Evolutionary conservation across 345 rosid genomes (phyloP).

Genomic region (Gossypium rotundifolium): DNA sequence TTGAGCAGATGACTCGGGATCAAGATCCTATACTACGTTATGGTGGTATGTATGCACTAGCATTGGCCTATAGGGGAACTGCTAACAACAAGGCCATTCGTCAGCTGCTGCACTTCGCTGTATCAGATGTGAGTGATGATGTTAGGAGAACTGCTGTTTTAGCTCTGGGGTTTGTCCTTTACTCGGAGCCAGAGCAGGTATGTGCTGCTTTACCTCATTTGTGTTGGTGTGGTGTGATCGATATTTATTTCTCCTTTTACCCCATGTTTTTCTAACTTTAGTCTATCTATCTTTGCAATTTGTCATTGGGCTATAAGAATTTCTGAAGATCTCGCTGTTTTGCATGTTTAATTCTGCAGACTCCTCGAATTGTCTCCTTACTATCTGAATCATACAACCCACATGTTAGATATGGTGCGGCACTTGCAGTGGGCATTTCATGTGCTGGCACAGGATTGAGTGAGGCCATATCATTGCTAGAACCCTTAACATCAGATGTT

Average conservation of each 20-base stretch:
- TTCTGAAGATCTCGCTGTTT: conserved; percentile 11
- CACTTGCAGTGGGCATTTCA: conserved; percentile 98
- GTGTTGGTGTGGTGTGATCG: background rate
- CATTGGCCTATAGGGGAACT: conserved; percentile 95
- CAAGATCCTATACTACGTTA: conserved; percentile 97
- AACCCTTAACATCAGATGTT: conserved; percentile 95
- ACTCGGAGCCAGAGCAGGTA: conserved; percentile 98
- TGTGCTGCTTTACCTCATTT: background rate
- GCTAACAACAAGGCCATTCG: conserved; percentile 99
- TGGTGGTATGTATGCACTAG: conserved; percentile 99
- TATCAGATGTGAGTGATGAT: conserved; percentile 97
- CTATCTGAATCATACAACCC: conserved; percentile 95
- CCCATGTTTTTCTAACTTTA: background rate
- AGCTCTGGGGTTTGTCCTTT: conserved; percentile 97
- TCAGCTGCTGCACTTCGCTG: conserved; percentile 96
- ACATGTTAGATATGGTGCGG: conserved; percentile 99
- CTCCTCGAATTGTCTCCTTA: conserved; percentile 93
- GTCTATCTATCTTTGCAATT: background rate
- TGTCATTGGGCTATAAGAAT: background rate
- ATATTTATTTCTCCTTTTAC: background rate
- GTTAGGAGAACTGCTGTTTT: conserved; percentile 89
- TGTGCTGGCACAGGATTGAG: conserved; percentile 99
- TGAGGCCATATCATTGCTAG: conserved; percentile 97
- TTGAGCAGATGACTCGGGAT: conserved; percentile 97
- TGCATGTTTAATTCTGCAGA: conserved; percentile 41